Evolutionary conservation across 176 grass and related monocot genomes (phyloP), one percentile per base, ranked within the genome.

Genomic region (Oryza nivara): DNA sequence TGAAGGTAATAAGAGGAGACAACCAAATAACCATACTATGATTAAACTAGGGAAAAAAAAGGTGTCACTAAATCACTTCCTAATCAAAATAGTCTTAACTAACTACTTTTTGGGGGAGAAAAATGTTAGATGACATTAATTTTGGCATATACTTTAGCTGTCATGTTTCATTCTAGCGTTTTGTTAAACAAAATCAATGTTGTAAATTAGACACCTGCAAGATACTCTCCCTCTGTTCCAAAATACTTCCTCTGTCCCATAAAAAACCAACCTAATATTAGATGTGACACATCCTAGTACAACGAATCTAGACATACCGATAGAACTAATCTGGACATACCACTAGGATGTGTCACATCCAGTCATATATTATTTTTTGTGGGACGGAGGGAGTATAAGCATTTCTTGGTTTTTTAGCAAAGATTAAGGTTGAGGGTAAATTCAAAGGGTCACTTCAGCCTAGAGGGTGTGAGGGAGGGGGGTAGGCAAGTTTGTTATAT

Each of bases 401-500:
- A 41, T 41, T 41, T 41, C 40, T 7, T 7, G 40, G 7, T 41
- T 41, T 5, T 41, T 41, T 41, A 41, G 40, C 40, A 41, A 9
- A 41, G 40, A 41, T 8, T 41, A 41, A 41, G 40, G 40, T 41
- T 41, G 40, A 41, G 40, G 40, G 40, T 1, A 41, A 41, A 41
- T 41, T 36, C 4, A 36, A 36, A 36, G 35, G 35, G 35, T 36
- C 35, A 36, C 35, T 36, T 36, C 0, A 0, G 35, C 35, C 35
- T 36, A 36, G 35, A 36, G 4, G 35, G 3, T 28, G 28, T 28
- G 35, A 0, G 35, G 35, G 30, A 3, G 30, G 30, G 30, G 28
- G 28, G 43, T 38, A 95, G 86, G 96, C 90, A 89, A 75, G 77
- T 51, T 73, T 87, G 5, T 49, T 66, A 15, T 45, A 11, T 56